Evolutionary conservation across 345 rosid genomes (phyloP).

Genomic region (Linum lewisii): DNA sequence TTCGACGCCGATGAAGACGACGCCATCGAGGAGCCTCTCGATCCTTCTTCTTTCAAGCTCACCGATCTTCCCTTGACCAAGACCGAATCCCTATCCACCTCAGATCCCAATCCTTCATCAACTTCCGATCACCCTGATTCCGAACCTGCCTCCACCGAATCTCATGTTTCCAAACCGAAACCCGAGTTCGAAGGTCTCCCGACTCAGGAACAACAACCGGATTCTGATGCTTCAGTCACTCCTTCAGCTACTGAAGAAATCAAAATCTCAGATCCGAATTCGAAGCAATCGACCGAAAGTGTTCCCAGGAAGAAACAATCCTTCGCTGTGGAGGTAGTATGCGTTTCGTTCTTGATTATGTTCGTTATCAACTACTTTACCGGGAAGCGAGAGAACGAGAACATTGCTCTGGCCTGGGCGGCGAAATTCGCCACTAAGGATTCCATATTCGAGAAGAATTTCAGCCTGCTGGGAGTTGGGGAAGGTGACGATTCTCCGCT

Average conservation of each 20-base stretch:
- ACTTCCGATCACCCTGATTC: not conserved
- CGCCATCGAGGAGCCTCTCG: conserved; percentile 4
- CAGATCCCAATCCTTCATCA: not conserved
- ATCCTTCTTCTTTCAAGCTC: not conserved
- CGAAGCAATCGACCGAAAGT: not conserved
- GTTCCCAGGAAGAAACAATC: conserved; percentile 25
- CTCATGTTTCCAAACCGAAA: not conserved
- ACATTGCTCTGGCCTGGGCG: conserved; percentile 82
- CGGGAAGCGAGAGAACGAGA: conserved; percentile 83
- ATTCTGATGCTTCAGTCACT: conserved; percentile 21
- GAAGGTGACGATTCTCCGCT: conserved; percentile 81
- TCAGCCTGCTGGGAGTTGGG: conserved; percentile 68
- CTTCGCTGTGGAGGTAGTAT: conserved; percentile 52
- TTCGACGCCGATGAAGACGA: conserved; percentile 5
- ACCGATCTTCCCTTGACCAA: not conserved
- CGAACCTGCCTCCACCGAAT: not conserved
- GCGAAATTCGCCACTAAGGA: conserved; percentile 65
- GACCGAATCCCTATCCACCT: not conserved
- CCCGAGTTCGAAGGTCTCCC: conserved; percentile 87
- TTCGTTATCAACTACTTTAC: conserved; percentile 66
- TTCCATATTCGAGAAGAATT: conserved; percentile 69
- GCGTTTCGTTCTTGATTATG: conserved; percentile 49
- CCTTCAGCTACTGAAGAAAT: conserved; percentile 15
- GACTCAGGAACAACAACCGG: conserved; percentile 15
- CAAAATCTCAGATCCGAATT: conserved; percentile 11